These are phyloP conservation scores for Epichloe aotearoae DNA, from an alignment of 2,329 filamentous ascomycete genomes.

Conservation along the genomic window DNA sequence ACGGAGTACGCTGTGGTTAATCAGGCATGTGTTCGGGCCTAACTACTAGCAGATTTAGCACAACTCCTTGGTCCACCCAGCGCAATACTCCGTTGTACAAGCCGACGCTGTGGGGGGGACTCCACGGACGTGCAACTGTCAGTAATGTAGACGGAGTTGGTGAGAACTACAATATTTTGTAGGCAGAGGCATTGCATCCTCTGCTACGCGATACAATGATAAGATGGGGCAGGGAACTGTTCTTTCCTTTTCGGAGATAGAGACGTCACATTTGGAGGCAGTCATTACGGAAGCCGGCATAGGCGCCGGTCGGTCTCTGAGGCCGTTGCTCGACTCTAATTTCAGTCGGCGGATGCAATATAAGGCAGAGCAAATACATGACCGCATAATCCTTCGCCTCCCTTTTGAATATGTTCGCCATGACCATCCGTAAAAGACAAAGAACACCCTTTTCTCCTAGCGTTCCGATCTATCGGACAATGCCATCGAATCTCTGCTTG, in stretches of 20 bases:
- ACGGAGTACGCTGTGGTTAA: too few species aligned
- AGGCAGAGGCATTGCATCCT: not conserved
- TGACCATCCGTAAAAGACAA: slow-evolving; percentile 25
- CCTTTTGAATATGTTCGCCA: slow-evolving; percentile 26
- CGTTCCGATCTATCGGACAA: slow-evolving; percentile 68
- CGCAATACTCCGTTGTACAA: too few species aligned
- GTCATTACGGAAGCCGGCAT: slow-evolving; percentile 46
- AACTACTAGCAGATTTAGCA: too few species aligned
- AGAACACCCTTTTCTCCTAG: slow-evolving; percentile 7
- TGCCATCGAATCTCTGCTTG: slow-evolving; percentile 84
- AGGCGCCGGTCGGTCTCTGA: slow-evolving; percentile 58
- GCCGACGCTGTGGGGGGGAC: too few species aligned
- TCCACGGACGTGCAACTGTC: not conserved
- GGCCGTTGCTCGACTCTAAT: slow-evolving; percentile 52
- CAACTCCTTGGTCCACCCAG: too few species aligned
- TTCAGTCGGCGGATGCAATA: slow-evolving; percentile 35
- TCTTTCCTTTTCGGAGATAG: not conserved
- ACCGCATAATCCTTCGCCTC: slow-evolving; percentile 20
- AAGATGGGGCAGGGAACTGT: not conserved
- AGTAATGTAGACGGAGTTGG: not conserved
- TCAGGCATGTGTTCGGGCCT: too few species aligned
- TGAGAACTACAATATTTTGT: not conserved
- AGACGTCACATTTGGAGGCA: slow-evolving; percentile 23
- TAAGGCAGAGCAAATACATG: slow-evolving; percentile 29
- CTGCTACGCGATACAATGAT: not conserved